Conservation (phyloP, 2,329 filamentous ascomycete species). For the Aspergillus brunneoviolaceus region DNA sequence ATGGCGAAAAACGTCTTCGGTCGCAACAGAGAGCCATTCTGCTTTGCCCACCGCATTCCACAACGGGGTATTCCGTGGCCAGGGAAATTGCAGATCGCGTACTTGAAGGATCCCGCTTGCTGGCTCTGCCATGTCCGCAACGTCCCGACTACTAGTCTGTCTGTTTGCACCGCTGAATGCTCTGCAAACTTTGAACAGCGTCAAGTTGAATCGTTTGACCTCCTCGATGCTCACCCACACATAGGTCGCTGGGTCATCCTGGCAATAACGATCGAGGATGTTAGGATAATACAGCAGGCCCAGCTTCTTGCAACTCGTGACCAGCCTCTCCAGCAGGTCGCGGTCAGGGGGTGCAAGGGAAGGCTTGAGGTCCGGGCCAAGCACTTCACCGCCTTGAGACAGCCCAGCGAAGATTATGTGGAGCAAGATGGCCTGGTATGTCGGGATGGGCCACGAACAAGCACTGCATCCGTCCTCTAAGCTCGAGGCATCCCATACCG, state of each 20-base stretch:
- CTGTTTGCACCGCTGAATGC: neutral
- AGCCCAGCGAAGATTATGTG: conserved; percentile 29
- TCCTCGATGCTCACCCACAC: conserved; percentile 30
- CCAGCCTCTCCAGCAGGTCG: conserved; percentile 20
- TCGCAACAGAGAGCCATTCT: too few relatives aligned
- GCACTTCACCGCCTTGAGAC: neutral
- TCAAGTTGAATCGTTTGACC: conserved; percentile 29
- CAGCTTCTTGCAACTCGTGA: conserved; percentile 27
- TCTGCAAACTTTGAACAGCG: conserved; percentile 27
- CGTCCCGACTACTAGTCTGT: too few relatives aligned
- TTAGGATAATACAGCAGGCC: conserved; percentile 33
- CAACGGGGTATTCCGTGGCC: too few relatives aligned
- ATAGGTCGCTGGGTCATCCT: conserved; percentile 16
- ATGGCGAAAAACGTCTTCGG: too few relatives aligned
- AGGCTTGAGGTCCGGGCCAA: conserved; percentile 18
- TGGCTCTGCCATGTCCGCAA: too few relatives aligned
- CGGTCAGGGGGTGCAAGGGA: conserved; percentile 7
- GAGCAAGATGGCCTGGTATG: conserved; percentile 34
- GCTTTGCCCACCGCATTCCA: too few relatives aligned
- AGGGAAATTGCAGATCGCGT: too few relatives aligned
- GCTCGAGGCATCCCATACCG: conserved; percentile 25
- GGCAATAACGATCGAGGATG: conserved; percentile 21
- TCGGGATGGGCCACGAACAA: conserved; percentile 32
- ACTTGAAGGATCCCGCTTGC: too few relatives aligned
- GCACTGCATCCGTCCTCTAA: neutral